These are phyloP conservation scores for Condylostoma magnum DNA, from an alignment of 169 alveolate species.

Conservation along the genomic window DNA sequence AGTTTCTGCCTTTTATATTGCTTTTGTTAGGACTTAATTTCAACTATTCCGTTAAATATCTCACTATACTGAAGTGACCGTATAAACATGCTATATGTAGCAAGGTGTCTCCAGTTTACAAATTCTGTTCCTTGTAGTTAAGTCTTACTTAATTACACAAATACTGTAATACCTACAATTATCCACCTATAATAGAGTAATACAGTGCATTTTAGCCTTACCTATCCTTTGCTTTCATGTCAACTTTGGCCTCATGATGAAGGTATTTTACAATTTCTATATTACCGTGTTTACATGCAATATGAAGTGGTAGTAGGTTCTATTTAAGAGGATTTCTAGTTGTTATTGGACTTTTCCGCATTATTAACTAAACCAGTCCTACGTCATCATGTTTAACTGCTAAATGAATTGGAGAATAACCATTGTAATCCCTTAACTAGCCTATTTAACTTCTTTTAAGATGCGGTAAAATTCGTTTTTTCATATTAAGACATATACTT, in stretches of 20 bases:
- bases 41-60: neutral
- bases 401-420: conserved; percentile 3
- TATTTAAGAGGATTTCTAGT: neutral
- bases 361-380: conserved; percentile 5
- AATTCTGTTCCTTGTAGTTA: neutral
- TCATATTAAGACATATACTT: conserved; percentile 3
- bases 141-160: neutral
- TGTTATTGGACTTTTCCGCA: conserved; percentile 11
- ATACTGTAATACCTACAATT: neutral
- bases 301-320: neutral
- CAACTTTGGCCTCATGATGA: conserved; percentile 17
- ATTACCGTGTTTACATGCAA: conserved; percentile 21
- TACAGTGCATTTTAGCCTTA: conserved; percentile 9
- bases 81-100: neutral
- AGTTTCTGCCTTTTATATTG: neutral
- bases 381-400: conserved; percentile 24
- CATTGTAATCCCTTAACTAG: neutral
- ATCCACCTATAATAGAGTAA: conserved; percentile 20
- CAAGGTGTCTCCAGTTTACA: conserved; percentile 4
- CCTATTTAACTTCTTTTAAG: neutral
- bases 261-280: conserved; percentile 8
- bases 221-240: neutral
- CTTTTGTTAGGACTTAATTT: conserved; percentile 1
- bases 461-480: neutral
- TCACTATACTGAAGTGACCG: conserved; percentile 5